Evolutionary conservation across 805 yeast genomes (phyloP).

Genomic region (Candida stauntonica): DNA sequence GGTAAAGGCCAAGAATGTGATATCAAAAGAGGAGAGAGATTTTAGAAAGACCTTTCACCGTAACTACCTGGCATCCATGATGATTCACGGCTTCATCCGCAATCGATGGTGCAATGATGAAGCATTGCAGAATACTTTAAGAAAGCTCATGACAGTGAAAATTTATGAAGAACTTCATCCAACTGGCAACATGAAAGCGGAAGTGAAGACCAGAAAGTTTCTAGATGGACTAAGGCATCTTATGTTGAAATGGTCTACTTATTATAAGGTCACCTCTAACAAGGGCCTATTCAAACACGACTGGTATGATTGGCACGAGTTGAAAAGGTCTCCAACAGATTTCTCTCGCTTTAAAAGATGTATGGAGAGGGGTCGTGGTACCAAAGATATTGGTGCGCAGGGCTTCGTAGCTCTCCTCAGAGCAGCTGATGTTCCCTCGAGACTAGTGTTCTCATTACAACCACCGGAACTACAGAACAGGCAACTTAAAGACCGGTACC

Average conservation of each 20-base stretch:
- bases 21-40: conserved; percentile 51
- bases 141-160: conserved; percentile 43
- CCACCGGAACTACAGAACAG: conserved; percentile 74
- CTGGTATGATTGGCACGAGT: conserved; percentile 37
- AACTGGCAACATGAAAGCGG: conserved; percentile 37
- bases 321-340: conserved; percentile 19
- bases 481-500: conserved; percentile 11
- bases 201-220: conserved; percentile 54
- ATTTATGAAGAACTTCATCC: conserved; percentile 47
- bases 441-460: conserved; percentile 80
- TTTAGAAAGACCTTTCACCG: conserved; percentile 55
- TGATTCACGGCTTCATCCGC: conserved; percentile 62
- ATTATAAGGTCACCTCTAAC: conserved; percentile 44
- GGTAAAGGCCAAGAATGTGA: conserved; percentile 29
- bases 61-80: conserved; percentile 51
- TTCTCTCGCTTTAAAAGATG: conserved; percentile 40
- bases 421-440: conserved; percentile 62
- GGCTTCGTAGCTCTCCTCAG: conserved; percentile 80
- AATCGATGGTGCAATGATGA: conserved; percentile 70
- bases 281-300: conserved; percentile 36
- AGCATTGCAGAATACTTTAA: conserved; percentile 36
- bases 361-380: conserved; percentile 52
- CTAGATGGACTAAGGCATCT: conserved; percentile 72
- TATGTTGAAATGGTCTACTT: conserved; percentile 55
- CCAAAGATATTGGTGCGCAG: conserved; percentile 76